Evolutionary conservation across 2,329 filamentous ascomycete genomes (phyloP), one percentile per base, ranked within the genome.

Genomic region (Aureobasidium sp.): DNA sequence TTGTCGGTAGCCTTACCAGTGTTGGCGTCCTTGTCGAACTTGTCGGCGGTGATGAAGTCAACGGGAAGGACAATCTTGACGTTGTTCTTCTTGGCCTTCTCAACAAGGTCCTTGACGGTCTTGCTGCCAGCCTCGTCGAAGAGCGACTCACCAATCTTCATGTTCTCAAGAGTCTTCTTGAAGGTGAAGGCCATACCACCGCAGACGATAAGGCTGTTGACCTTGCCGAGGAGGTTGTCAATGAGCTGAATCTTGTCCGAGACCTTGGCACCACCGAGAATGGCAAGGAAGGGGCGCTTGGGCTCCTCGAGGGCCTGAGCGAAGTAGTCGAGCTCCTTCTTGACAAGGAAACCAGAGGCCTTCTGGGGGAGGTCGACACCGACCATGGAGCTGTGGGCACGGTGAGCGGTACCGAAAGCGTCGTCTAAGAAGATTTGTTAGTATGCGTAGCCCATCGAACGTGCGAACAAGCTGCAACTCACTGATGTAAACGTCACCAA

Each of bases 281-380:
- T 99, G 76, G 94, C 95, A 61, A 99, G 87, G 89, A 99, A 99
- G 65, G 94, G 94, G 62, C 93, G 87, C 81, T 95, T 84, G 65
- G 94, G 94, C 70, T 84, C 86, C 82, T 99, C 94, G 65, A 99
- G 89, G 42, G 91, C 94, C 82, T 97, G 86, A 67, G 94, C 94
- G 75, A 99, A 99, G 87, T 99, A 99, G 75, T 99, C 94, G 66
- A 99, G 89, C 80, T 99, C 94, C 84, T 97, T 99, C 89, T 99
- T 99, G 84, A 99, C 91, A 73, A 99, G 87, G 87, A 97, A 99
- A 66, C 94, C 94, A 62, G 93, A 90, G 10, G 94, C 94, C 83
- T 96, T 97, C 78, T 97, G 91, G 69, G 93, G 92, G 53, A 99
- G 88, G 68, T 97, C 87, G 67, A 97, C 84, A 72, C 94, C 94